These are phyloP conservation scores for Spizellomyces sp. DNA, from an alignment of 192 early-diverging fungal species.

Conservation along the genomic window DNA sequence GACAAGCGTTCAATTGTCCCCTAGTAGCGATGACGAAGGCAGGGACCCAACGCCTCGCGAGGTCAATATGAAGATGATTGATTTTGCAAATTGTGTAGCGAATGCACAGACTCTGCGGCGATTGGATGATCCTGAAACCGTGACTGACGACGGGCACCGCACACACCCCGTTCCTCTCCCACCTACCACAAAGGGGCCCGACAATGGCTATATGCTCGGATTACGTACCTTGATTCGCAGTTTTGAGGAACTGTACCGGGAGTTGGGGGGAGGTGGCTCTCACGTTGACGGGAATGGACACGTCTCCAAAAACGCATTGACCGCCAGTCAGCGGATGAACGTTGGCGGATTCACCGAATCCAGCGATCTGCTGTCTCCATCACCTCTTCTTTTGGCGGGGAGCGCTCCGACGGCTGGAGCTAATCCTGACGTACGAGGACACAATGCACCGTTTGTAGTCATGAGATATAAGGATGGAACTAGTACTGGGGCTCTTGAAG, in stretches of 20 bases:
- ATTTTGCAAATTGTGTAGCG: conserved; percentile 91
- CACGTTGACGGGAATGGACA: conserved; percentile 7
- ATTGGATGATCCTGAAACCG: conserved; percentile 37
- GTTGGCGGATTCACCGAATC: conserved; percentile 1
- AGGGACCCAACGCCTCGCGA: conserved; percentile 24
- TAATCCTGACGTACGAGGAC: too few relatives aligned
- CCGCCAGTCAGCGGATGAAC: conserved; percentile 5
- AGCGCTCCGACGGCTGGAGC: conserved; percentile 6
- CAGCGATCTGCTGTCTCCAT: background rate
- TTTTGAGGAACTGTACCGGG: conserved; percentile 68
- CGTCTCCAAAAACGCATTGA: conserved; percentile 7
- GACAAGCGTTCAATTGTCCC: background rate
- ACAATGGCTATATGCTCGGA: conserved; percentile 80
- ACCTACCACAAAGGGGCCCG: conserved; percentile 69
- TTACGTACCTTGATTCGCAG: conserved; percentile 67
- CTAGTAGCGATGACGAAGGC: background rate
- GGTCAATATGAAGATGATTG: conserved; percentile 91
- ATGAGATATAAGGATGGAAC: too few relatives aligned
- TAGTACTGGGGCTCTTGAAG: too few relatives aligned
- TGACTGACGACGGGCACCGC: background rate
- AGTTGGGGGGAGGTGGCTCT: conserved; percentile 39
- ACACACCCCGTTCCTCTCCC: conserved; percentile 55
- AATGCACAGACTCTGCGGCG: conserved; percentile 55
- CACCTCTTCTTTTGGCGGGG: conserved; percentile 5
- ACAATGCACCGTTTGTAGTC: too few relatives aligned